Evolutionary conservation across 2,329 filamentous ascomycete genomes (phyloP), one percentile per base, ranked within the genome.

Genomic region (Penicillium sclerotigenum): DNA sequence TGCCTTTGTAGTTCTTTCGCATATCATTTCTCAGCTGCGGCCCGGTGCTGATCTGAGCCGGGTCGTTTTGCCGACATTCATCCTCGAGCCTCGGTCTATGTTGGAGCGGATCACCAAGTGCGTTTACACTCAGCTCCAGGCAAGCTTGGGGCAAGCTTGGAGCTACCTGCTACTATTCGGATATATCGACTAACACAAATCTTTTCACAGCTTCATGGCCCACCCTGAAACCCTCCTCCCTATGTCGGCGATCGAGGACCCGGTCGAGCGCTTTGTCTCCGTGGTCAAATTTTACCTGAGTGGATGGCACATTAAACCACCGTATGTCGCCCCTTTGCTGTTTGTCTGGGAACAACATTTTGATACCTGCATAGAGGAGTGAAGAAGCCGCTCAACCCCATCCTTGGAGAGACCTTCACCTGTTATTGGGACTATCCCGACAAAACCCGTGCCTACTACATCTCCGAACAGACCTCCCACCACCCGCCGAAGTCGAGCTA

Each of bases 401-500:
- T 99, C 59, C 84, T 99, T 20, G 94, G 94, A 70, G 94, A 99
- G 77, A 88, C 89, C 43, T 97, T 92, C 71, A 93, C 91, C 50
- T 92, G 93, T 74, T 97, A 94, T 75, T 99, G 94, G 94, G 89
- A 97, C 65, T 87, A 96, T 60, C 83, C 87, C 14, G 89, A 95
- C 74, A 81, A 87, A 18, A 96, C 90, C 31, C 86, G 85, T 64
- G 93, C 90, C 60, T 99, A 96, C 78, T 99, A 99, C 77, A 91
- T 99, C 65, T 87, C 93, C 46, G 94, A 99, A 76, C 94, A 99
- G 75, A 99, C 94, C 1, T 97, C 92, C 28, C 94, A 99, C 73
- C 94, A 99, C 71, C 94, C 94, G 31, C 94, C 94, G 28, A 99
- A 99, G 78, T 97, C 93, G 45, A 96, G 91, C 76, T 99, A 99